phyloP scores from a whole-genome alignment of 495 filamentous ascomycete genomes.

The Daldinia caldariorum region DNA sequence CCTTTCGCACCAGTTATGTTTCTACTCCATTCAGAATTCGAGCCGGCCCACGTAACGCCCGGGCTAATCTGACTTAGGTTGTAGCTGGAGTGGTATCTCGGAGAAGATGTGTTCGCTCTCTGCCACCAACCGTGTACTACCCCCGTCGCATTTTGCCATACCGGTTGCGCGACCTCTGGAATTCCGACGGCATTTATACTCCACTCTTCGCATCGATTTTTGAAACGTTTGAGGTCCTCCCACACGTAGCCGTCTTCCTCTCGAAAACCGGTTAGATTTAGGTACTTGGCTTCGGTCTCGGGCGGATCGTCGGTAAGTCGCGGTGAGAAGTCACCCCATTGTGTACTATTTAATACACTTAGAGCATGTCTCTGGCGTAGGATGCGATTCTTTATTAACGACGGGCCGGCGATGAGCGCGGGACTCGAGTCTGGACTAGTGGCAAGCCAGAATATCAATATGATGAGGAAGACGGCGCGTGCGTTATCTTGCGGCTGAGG shows the following conservation, averaged over 20 bases:
- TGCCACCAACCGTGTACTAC: conserved; percentile 80
- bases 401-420: conserved; percentile 53
- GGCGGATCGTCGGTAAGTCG: conserved; percentile 42
- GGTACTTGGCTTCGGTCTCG: conserved; percentile 58
- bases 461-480: conserved; percentile 52
- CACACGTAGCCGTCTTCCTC: conserved; percentile 79
- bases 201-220: conserved; percentile 56
- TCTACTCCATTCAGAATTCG: conserved; percentile 64
- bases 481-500: conserved; percentile 55
- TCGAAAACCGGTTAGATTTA: conserved; percentile 81
- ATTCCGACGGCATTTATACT: conserved; percentile 52
- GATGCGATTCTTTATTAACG: conserved; percentile 52
- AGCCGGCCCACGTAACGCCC: conserved; percentile 51
- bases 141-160: conserved; percentile 86
- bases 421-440: conserved; percentile 52
- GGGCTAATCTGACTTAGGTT: conserved; percentile 61
- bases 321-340: conserved; percentile 78
- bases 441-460: conserved; percentile 57
- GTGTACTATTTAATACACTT: conserved; percentile 72
- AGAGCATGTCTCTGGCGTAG: conserved; percentile 66
- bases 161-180: conserved; percentile 52
- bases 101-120: conserved; percentile 57
- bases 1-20: conserved; percentile 73
- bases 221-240: conserved; percentile 66
- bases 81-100: conserved; percentile 51